phyloP scores from a whole-genome alignment of 768 basidiomycete genomes.

The Boletus bicolor region DNA sequence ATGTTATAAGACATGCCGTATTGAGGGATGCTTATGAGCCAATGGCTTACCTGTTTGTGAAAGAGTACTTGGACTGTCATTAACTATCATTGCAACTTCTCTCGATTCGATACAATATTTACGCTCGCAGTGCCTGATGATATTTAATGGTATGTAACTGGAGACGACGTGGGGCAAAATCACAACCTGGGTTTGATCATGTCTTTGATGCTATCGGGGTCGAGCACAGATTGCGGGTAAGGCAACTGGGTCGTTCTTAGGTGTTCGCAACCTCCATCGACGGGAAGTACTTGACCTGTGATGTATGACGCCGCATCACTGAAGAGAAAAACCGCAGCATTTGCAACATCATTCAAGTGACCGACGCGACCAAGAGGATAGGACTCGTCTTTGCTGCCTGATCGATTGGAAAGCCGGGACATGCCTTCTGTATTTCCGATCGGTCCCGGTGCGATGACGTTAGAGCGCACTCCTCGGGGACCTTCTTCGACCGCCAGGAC shows the following conservation, averaged over 20 bases:
- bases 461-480: conserved; percentile 89
- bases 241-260: conserved; percentile 47
- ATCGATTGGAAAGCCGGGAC: conserved; percentile 46
- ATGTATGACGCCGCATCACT: conserved; percentile 76
- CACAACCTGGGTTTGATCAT: conserved; percentile 49
- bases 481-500: conserved; percentile 94
- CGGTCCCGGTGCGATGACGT: conserved; percentile 80
- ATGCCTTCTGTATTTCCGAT: conserved; percentile 78
- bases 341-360: conserved; percentile 60
- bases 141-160: background rate
- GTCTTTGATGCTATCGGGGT: conserved; percentile 49
- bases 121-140: background rate
- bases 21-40: too few relatives aligned
- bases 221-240: conserved; percentile 61
- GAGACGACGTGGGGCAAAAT: background rate
- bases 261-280: conserved; percentile 66
- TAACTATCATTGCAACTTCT: background rate
- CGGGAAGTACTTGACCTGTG: conserved; percentile 69
- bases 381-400: background rate
- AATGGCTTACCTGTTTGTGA: too few relatives aligned
- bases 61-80: background rate
- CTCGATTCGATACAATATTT: background rate
- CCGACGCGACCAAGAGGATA: conserved; percentile 53
- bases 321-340: conserved; percentile 76
- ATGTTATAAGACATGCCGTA: too few relatives aligned